A percentile compares a stretch with the other conserved stretches of the same genome.
These are phyloP conservation scores for Passiflora organensis DNA, from an alignment of 345 rosid species.

Conservation along the genomic window DNA sequence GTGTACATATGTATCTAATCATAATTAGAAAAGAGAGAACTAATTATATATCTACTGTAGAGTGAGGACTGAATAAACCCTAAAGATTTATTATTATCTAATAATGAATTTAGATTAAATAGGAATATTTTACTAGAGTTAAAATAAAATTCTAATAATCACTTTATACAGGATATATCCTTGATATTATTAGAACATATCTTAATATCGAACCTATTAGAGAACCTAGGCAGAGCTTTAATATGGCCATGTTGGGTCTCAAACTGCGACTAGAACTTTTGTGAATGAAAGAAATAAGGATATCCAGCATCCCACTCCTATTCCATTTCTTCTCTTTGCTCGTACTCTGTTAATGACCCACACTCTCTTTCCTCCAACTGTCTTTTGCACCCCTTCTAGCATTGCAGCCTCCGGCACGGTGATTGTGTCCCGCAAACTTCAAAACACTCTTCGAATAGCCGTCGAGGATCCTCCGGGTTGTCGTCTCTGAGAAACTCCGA, in stretches of 20 bases:
- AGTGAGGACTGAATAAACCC: no score
- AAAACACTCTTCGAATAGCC: neutral
- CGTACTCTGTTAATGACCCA: neutral
- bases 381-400: neutral
- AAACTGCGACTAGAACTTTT: conserved; percentile 18
- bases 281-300: conserved; percentile 35
- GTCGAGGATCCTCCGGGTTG: neutral
- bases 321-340: neutral
- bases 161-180: no score
- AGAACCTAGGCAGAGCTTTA: conserved; percentile 32
- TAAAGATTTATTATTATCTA: no score
- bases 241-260: conserved; percentile 32
- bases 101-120: no score
- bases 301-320: neutral
- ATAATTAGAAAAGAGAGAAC: no score
- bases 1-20: no score
- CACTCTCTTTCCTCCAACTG: neutral
- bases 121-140: no score
- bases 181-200: no score
- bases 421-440: neutral
- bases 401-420: neutral
- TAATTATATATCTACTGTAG: no score
- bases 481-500: neutral
- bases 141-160: no score
- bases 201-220: no score